Conservation (phyloP, 179 eudicot genomes). For the Beta macrorhiza region DNA sequence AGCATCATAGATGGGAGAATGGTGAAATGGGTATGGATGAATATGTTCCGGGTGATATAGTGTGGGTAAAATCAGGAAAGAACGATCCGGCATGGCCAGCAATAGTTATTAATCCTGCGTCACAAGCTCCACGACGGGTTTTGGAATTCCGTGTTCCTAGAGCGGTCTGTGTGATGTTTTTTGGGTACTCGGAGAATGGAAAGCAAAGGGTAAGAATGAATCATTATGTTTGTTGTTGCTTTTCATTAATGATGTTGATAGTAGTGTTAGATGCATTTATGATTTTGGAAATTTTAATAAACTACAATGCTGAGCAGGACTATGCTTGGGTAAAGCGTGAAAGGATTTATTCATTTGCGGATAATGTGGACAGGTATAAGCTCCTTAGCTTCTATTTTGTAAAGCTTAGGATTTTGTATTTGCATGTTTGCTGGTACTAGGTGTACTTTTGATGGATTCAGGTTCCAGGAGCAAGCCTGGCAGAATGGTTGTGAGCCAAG, state of each 20-base stretch:
- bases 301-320: constrained; percentile 53
- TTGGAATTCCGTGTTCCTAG: constrained; percentile 54
- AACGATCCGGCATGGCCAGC: constrained; percentile 96
- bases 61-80: constrained; percentile 81
- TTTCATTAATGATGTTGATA: constrained; percentile 13
- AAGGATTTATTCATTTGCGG: constrained; percentile 73
- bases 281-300: constrained; percentile 6
- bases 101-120: constrained; percentile 69
- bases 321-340: constrained; percentile 91
- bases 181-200: constrained; percentile 79
- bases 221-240: constrained; percentile 11
- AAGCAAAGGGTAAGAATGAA: constrained; percentile 47
- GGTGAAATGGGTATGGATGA: constrained; percentile 37
- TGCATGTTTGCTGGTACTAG: constrained; percentile 12
- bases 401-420: background rate
- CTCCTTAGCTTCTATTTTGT: background rate
- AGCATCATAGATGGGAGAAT: constrained; percentile 25
- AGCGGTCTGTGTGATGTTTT: constrained; percentile 86
- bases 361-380: constrained; percentile 68
- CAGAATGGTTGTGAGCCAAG: constrained; percentile 55
- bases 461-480: constrained; percentile 87
- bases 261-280: constrained; percentile 26
- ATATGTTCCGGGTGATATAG: constrained; percentile 78
- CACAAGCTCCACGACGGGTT: constrained; percentile 78
- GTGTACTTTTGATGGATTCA: constrained; percentile 33